Evolutionary conservation across 2,329 filamentous ascomycete genomes (phyloP).

Genomic region (Aspergillus cejpii): DNA sequence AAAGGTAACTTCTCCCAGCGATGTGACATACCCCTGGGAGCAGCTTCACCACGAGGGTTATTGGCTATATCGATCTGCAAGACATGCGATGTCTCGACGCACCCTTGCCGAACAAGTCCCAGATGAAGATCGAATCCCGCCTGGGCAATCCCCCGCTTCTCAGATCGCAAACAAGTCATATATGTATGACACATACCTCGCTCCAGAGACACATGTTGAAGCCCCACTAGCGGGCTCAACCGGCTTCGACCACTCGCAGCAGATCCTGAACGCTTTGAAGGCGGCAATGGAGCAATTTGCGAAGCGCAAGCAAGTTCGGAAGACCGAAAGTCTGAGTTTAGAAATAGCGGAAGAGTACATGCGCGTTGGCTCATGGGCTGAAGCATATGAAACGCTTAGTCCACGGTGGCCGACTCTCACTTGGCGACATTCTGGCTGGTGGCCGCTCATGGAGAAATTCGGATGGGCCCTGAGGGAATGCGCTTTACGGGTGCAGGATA

Average conservation of each 20-base stretch:
- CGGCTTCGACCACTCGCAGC: constrained; percentile 47
- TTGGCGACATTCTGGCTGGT: constrained; percentile 59
- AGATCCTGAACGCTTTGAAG: constrained; percentile 46
- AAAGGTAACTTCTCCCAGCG: constrained; percentile 44
- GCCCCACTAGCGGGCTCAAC: constrained; percentile 38
- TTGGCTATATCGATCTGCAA: constrained; percentile 51
- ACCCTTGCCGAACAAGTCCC: constrained; percentile 50
- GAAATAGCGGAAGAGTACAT: constrained; percentile 52
- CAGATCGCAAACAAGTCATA: constrained; percentile 49
- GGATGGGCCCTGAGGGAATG: constrained; percentile 51
- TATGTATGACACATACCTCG: constrained; percentile 56
- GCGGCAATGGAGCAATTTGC: constrained; percentile 47
- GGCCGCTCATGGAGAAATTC: constrained; percentile 49
- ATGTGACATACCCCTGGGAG: constrained; percentile 53
- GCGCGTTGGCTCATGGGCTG: constrained; percentile 43
- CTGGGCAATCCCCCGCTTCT: constrained; percentile 51
- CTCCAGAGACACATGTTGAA: constrained; percentile 53
- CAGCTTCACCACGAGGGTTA: constrained; percentile 57
- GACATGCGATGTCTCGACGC: constrained; percentile 47
- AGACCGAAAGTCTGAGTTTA: constrained; percentile 50
- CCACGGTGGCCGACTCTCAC: constrained; percentile 51
- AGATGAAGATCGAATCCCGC: constrained; percentile 52
- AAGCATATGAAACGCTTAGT: constrained; percentile 47
- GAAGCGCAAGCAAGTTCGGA: constrained; percentile 47
- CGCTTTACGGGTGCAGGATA: constrained; percentile 42